These are phyloP conservation scores for Yamadazyma sp. DNA, from an alignment of 805 yeast species.

Conservation along the genomic window DNA sequence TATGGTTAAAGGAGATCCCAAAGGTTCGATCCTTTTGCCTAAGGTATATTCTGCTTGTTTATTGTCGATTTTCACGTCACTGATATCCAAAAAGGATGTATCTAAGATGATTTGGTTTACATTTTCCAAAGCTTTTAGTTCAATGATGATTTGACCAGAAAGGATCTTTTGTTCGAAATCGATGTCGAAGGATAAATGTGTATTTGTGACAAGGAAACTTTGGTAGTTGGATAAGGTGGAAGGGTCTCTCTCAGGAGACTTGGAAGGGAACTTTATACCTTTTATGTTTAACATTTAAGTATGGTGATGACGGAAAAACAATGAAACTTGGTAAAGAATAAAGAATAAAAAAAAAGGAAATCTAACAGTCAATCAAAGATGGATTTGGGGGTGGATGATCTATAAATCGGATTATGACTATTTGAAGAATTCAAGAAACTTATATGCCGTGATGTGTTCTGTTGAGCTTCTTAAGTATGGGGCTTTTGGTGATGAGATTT, in stretches of 20 bases:
- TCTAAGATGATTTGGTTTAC: slow-evolving; percentile 52
- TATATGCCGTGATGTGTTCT: no score
- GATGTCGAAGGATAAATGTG: slow-evolving; percentile 52
- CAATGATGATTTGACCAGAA: slow-evolving; percentile 52
- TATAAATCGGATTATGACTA: no score
- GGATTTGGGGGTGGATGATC: no score
- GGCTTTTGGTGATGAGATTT: no score
- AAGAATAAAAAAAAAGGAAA: no score
- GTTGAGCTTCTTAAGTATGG: no score
- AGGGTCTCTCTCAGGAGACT: slow-evolving; percentile 58
- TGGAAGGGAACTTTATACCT: slow-evolving; percentile 3
- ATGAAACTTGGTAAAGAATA: no score
- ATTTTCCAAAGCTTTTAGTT: slow-evolving; percentile 32
- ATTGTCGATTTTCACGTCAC: slow-evolving; percentile 42
- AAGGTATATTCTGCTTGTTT: slow-evolving; percentile 25
- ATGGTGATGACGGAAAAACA: no score
- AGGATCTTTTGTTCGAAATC: slow-evolving; percentile 52
- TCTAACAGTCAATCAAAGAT: no score
- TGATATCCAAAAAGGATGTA: slow-evolving; percentile 58
- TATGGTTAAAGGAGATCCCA: slow-evolving; percentile 57
- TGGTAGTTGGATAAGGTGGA: slow-evolving; percentile 76
- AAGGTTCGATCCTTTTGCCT: slow-evolving; percentile 45
- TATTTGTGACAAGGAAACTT: slow-evolving; percentile 44
- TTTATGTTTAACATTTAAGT: no score
- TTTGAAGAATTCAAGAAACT: no score